Percentiles rank a stretch among this genome's conserved stretches.
These are phyloP conservation scores for Dioscorea zingiberensis DNA, from an alignment of 106 monocot genomes.

Conservation along the genomic window DNA sequence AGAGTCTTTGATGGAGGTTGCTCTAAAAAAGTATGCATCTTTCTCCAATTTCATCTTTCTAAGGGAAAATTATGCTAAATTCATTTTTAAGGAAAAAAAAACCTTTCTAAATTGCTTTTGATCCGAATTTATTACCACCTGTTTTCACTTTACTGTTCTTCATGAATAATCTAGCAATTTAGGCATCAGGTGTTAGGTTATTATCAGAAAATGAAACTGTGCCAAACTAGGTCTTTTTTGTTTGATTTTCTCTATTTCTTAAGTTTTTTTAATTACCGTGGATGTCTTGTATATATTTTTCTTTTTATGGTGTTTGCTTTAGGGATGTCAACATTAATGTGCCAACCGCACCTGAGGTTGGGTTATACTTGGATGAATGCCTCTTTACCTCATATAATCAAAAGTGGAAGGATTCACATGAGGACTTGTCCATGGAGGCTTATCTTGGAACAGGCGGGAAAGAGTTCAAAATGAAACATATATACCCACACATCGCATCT, in stretches of 20 bases:
- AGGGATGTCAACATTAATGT: conserved; percentile 89
- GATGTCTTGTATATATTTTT: background rate
- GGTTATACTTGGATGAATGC: conserved; percentile 86
- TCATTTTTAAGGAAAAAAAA: too few relatives aligned
- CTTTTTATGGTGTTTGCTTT: conserved; percentile 13
- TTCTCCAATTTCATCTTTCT: background rate
- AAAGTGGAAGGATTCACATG: conserved; percentile 92
- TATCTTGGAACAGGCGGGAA: conserved; percentile 72
- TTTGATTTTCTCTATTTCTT: background rate
- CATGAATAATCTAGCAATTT: too few relatives aligned
- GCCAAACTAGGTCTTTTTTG: too few relatives aligned
- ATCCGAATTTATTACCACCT: too few relatives aligned
- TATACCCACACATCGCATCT: conserved; percentile 70
- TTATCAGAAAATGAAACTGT: too few relatives aligned
- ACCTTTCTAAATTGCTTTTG: too few relatives aligned
- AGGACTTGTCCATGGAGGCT: conserved; percentile 71
- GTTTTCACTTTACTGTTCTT: too few relatives aligned
- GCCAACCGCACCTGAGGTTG: conserved; percentile 93
- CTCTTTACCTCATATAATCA: conserved; percentile 89
- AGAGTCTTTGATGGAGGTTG: conserved; percentile 67
- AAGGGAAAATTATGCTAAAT: too few relatives aligned
- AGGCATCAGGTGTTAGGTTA: too few relatives aligned
- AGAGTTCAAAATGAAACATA: conserved; percentile 70
- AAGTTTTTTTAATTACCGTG: background rate
- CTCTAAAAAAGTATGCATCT: conserved; percentile 53